These are phyloP conservation scores for Uronychia binucleata DNA, from an alignment of 73 alveolate species.

Conservation along the genomic window DNA sequence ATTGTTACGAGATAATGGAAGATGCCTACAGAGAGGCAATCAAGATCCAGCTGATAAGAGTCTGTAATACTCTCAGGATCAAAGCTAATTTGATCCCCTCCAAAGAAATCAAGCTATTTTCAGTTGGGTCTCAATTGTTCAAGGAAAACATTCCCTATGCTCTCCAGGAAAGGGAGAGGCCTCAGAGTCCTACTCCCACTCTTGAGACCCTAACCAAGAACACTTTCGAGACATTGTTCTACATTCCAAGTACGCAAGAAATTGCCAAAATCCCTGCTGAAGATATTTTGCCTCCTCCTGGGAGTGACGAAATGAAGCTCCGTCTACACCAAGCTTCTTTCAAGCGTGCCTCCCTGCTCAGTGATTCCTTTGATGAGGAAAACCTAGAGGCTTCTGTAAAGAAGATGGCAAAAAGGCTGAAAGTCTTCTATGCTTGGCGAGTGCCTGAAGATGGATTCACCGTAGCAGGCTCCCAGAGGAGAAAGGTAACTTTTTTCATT, in stretches of 20 bases:
- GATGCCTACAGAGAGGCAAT: constrained; percentile 58
- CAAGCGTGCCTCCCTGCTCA: too few relatives aligned
- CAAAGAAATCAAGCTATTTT: constrained; percentile 8
- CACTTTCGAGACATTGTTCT: constrained; percentile 18
- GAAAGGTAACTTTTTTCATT: not conserved
- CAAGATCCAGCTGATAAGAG: constrained; percentile 13
- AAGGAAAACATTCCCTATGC: constrained; percentile 26
- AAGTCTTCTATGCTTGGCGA: too few relatives aligned
- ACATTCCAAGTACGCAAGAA: constrained; percentile 45
- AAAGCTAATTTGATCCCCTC: constrained; percentile 13
- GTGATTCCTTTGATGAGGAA: constrained; percentile 6
- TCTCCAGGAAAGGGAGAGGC: too few relatives aligned
- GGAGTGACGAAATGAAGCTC: too few relatives aligned
- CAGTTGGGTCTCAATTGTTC: constrained; percentile 10
- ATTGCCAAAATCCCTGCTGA: constrained; percentile 13
- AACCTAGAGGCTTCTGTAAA: constrained; percentile 16
- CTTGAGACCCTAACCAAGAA: not conserved
- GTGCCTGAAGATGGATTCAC: too few relatives aligned
- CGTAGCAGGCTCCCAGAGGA: constrained; percentile 18
- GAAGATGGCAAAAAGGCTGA: constrained; percentile 19
- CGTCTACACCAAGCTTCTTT: constrained; percentile 17
- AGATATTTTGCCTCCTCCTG: too few relatives aligned
- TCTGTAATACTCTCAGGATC: not conserved
- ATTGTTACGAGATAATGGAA: constrained; percentile 53
- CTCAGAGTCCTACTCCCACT: too few relatives aligned